Base-by-base conservation (phyloP, 2,329 filamentous ascomycete genomes). In the Fusarium nisikadoi region DNA sequence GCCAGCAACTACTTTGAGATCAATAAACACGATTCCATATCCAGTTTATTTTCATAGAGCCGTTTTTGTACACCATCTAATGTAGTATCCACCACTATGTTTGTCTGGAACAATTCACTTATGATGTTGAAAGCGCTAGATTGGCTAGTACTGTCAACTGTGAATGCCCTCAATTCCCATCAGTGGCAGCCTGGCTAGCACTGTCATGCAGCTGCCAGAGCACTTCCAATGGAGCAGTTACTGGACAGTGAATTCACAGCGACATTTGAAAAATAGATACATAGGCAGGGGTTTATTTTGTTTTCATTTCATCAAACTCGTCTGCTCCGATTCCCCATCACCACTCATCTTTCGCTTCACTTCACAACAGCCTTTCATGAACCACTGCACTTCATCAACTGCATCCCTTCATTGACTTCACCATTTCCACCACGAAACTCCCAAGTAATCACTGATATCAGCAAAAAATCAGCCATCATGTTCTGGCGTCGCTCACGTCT, bases 91-190 rank as follows among this genome's bases (percentile, higher is more conserved):
- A 19, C 20, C 33, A 17, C 29, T 49, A 36, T 10, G 5, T 33
- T 19, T 33, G 12, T 23, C 25, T 31, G 5, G 3, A 31, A 29
- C 14, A 4, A 23, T 14, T 55, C 36, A 25, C 20, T 43, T 25
- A 20, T 25, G 5, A 8, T 20, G 10, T n/a, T 46, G 36, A 31
- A 31, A 55, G 12, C 14, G 33, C 10, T 38, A 13, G 8, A 38
- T 36, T 41, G 39, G 36, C 50, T 31, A 41, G n/a, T 59, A 65
- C 8, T 23, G 23, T 14, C 16, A 39, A 56, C 23, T 45, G 54
- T 60, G 57, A 73, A 72, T 72, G 17, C 70, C 70, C 65, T 72
- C 70, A 60, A 42, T 73, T 67, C 55, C 38, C 14, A 17, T 13
- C 35, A 65, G 53, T 65, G 53, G 17, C 53, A 69, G 29, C 23